phyloP scores from a whole-genome alignment of 1,284 basidiomycete genomes.

The Naganishia liquefaciens region DNA sequence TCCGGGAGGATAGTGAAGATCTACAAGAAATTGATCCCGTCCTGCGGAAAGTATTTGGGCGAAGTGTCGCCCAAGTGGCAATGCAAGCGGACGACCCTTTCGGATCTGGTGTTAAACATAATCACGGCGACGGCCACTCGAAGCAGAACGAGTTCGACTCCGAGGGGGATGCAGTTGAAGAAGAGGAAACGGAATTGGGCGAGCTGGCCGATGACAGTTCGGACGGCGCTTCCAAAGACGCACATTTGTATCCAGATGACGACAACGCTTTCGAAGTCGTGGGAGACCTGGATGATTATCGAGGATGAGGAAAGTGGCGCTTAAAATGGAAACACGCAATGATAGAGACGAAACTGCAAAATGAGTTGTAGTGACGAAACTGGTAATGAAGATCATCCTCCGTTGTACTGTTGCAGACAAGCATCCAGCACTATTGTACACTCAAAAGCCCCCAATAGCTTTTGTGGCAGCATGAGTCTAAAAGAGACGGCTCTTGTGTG shows the following conservation, averaged over 20 bases:
- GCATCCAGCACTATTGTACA: no score
- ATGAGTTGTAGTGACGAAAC: not conserved
- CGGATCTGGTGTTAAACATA: not conserved
- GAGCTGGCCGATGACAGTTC: no score
- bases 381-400: no score
- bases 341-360: no score
- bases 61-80: not conserved
- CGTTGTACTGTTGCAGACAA: no score
- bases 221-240: no score
- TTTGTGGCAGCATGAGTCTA: no score
- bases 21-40: constrained; percentile 1
- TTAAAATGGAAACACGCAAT: no score
- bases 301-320: not conserved
- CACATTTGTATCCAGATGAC: not conserved
- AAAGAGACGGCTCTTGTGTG: no score
- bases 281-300: constrained; percentile 5
- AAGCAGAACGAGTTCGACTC: not conserved
- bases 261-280: constrained; percentile 16
- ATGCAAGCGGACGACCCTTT: not conserved
- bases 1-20: constrained; percentile 3
- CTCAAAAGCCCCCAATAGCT: no score
- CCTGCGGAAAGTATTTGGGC: constrained; percentile 11
- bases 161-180: not conserved
- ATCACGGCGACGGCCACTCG: constrained; percentile 1
- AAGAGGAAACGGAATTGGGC: not conserved